These are phyloP conservation scores for Rhizopogon sp. DNA, from an alignment of 768 basidiomycete genomes.

Conservation along the genomic window DNA sequence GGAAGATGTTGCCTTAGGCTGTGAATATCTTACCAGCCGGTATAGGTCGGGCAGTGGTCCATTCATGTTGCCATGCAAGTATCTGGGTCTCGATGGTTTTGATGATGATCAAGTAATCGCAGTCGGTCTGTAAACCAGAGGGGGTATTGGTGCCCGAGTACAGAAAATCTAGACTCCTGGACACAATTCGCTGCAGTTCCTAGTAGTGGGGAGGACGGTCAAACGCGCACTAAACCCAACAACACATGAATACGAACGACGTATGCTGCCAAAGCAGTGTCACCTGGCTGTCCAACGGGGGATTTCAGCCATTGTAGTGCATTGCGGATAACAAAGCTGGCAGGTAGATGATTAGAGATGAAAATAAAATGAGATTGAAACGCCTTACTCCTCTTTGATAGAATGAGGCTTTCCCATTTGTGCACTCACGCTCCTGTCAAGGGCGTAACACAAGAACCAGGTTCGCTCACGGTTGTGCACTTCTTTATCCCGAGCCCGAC, in stretches of 20 bases:
- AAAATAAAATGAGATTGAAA: background rate
- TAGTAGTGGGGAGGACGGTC: slow-evolving; percentile 23
- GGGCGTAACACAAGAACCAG: slow-evolving; percentile 83
- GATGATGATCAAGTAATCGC: slow-evolving; percentile 81
- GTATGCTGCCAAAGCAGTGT: slow-evolving; percentile 70
- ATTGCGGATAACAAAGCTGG: slow-evolving; percentile 83
- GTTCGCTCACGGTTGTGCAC: slow-evolving; percentile 93
- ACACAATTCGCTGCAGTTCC: slow-evolving; percentile 87
- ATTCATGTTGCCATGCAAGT: slow-evolving; percentile 55
- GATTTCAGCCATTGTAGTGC: slow-evolving; percentile 70
- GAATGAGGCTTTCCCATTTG: slow-evolving; percentile 97
- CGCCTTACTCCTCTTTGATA: slow-evolving; percentile 85
- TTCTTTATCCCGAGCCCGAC: slow-evolving; percentile 72
- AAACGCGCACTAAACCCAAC: background rate
- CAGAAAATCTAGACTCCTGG: slow-evolving; percentile 83
- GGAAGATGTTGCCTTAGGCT: background rate
- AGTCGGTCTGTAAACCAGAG: slow-evolving; percentile 78
- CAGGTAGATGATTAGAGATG: slow-evolving; percentile 5
- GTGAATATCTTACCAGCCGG: slow-evolving; percentile 11
- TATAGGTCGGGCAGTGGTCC: slow-evolving; percentile 20
- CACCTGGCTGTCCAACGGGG: slow-evolving; percentile 56
- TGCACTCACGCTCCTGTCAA: slow-evolving; percentile 87
- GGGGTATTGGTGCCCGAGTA: slow-evolving; percentile 77
- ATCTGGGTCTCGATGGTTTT: slow-evolving; percentile 83
- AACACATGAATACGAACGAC: slow-evolving; percentile 45